Percentiles rank a stretch among this genome's conserved stretches.
Evolutionary conservation across 371 early-diverging fungal genomes (phyloP).

Genomic region (Coemansia sp.): DNA sequence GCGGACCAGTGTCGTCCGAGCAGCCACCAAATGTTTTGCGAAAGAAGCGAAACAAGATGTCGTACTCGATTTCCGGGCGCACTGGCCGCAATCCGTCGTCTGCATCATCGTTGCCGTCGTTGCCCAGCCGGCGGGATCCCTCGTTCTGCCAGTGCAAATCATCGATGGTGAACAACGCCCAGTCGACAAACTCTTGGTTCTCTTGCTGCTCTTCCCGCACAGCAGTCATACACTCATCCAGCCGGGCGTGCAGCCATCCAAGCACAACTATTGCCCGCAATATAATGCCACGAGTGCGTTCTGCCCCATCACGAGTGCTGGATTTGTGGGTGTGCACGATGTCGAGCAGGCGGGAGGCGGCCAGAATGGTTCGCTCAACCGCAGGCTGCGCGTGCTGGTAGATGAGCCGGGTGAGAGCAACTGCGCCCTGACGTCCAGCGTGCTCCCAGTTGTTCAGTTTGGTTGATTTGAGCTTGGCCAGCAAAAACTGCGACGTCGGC

Average conservation of each 20-base stretch:
- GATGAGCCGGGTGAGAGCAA: conserved; percentile 20
- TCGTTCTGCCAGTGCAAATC: conserved; percentile 46
- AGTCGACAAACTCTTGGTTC: conserved; percentile 43
- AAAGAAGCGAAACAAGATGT: conserved; percentile 29
- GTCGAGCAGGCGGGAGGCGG: conserved; percentile 16
- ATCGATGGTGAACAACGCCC: conserved; percentile 35
- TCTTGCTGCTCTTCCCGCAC: conserved; percentile 36
- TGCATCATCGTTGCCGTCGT: conserved; percentile 12
- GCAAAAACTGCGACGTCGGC: conserved; percentile 40
- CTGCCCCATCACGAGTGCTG: neutral
- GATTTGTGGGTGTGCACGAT: neutral
- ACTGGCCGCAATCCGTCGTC: conserved; percentile 37
- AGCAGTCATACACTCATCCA: conserved; percentile 21
- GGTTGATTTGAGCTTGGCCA: conserved; percentile 29
- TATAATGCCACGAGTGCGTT: neutral
- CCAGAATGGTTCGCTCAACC: conserved; percentile 28
- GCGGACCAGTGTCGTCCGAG: neutral
- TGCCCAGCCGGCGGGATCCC: conserved; percentile 17
- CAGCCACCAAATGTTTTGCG: conserved; percentile 25
- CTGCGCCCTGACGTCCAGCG: conserved; percentile 36
- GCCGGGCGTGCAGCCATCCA: conserved; percentile 33
- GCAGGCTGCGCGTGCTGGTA: conserved; percentile 39
- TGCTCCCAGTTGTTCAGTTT: conserved; percentile 37
- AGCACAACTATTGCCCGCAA: conserved; percentile 24
- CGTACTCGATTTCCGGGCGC: conserved; percentile 36